These are phyloP conservation scores for Sechiopsis laciniata DNA, from an alignment of 306 rosid species.

Conservation along the genomic window DNA sequence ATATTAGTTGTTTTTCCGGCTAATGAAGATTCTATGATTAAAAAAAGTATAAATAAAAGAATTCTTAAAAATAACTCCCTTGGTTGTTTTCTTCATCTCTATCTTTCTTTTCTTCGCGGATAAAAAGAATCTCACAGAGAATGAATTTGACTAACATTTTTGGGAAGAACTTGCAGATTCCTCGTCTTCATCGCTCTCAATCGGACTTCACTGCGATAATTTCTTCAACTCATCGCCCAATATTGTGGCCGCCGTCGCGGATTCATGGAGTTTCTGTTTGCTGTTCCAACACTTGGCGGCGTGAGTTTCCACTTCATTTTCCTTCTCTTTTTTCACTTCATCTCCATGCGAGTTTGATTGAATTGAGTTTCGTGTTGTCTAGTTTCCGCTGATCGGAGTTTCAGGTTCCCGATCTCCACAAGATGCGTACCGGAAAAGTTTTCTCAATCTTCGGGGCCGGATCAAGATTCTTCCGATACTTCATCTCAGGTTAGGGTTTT, in stretches of 20 bases:
- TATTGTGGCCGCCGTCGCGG: neutral
- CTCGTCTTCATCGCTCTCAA: neutral
- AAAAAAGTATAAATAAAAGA: no score
- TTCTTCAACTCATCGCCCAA: neutral
- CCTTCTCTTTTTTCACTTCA: neutral
- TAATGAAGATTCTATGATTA: no score
- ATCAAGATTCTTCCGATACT: constrained; percentile 27
- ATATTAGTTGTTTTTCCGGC: no score
- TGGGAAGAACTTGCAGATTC: constrained; percentile 15
- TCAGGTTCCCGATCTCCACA: constrained; percentile 20
- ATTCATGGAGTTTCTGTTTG: constrained; percentile 12
- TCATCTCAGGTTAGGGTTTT: constrained; percentile 33
- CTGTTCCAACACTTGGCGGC: neutral
- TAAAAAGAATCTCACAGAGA: neutral
- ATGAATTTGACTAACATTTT: constrained; percentile 12
- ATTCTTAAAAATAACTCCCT: neutral
- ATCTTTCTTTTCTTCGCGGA: no score
- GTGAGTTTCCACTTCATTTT: constrained; percentile 13
- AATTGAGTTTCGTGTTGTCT: neutral
- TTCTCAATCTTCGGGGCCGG: constrained; percentile 34
- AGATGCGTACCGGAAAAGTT: constrained; percentile 29
- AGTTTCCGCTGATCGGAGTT: constrained; percentile 23
- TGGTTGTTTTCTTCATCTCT: neutral
- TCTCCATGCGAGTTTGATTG: neutral
- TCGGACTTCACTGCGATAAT: neutral